phyloP scores from a whole-genome alignment of 257 asterid genomes.

The Verbena officinalis region DNA sequence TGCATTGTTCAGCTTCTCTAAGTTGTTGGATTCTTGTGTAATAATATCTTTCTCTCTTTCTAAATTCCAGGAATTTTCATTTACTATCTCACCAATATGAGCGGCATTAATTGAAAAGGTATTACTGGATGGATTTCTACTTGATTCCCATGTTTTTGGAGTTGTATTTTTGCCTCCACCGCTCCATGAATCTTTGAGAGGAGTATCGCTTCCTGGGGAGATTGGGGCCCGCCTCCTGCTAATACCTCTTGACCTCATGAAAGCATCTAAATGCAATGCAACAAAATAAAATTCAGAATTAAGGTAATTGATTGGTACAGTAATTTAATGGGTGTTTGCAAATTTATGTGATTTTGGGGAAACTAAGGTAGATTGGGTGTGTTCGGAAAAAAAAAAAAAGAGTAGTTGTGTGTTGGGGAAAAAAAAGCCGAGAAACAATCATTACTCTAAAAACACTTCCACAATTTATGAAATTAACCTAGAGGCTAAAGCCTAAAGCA shows the following conservation, averaged over 20 bases:
- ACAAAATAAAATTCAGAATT: conserved; percentile 13
- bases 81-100: conserved; percentile 46
- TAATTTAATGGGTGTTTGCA: no score
- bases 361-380: no score
- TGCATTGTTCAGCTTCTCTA: conserved; percentile 43
- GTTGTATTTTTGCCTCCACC: conserved; percentile 44
- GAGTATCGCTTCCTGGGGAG: conserved; percentile 66
- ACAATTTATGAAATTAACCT: no score
- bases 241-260: conserved; percentile 61
- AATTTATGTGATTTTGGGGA: no score
- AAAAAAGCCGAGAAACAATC: no score
- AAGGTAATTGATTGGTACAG: not conserved
- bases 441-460: no score
- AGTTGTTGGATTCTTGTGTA: conserved; percentile 40
- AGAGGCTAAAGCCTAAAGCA: no score
- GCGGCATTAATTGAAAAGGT: conserved; percentile 41
- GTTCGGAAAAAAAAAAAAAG: no score
- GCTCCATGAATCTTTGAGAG: conserved; percentile 67
- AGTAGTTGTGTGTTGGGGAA: no score
- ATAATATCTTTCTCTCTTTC: conserved; percentile 52
- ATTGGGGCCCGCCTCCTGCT: conserved; percentile 74
- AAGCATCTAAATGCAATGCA: conserved; percentile 62
- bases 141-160: conserved; percentile 52
- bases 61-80: conserved; percentile 57
- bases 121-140: conserved; percentile 50